Percentiles rank a stretch among this genome's conserved stretches.
Evolutionary conservation across 176 grass and related monocot species (phyloP).

Genomic region (Eleusine coracana): DNA sequence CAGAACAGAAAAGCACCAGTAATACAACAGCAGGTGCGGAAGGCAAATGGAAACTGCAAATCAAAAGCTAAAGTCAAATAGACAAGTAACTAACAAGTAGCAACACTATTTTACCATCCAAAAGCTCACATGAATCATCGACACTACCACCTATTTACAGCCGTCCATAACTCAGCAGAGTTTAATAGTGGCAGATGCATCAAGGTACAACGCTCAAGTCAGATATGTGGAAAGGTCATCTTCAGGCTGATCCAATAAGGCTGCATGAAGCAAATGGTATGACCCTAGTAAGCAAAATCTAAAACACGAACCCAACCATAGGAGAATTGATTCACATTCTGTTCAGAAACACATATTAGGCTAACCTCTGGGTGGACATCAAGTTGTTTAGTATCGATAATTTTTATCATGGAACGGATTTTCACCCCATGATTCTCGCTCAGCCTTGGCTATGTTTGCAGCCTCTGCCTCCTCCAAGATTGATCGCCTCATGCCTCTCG

Average conservation of each 20-base stretch:
- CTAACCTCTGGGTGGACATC: background rate
- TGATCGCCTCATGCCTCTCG: conserved; percentile 43
- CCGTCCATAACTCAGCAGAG: conserved; percentile 10
- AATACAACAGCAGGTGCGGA: background rate
- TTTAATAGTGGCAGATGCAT: conserved; percentile 6
- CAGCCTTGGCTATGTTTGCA: conserved; percentile 55
- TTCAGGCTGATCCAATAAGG: background rate
- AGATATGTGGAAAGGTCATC: conserved; percentile 10
- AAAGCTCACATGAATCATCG: background rate
- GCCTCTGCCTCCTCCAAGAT: conserved; percentile 80
- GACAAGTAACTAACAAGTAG: background rate
- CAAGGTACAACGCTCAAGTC: conserved; percentile 26
- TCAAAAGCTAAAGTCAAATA: background rate
- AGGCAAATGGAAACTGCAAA: background rate
- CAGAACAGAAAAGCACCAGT: background rate
- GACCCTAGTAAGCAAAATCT: conserved; percentile 7
- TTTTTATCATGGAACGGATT: conserved; percentile 73
- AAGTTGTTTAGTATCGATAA: conserved; percentile 45
- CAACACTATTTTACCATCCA: conserved; percentile 20
- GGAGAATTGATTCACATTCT: background rate
- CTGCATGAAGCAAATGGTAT: conserved; percentile 2
- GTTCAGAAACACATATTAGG: background rate
- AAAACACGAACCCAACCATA: background rate
- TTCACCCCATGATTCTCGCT: conserved; percentile 68
- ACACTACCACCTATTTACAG: conserved; percentile 36